phyloP scores from a whole-genome alignment of 2,329 filamentous ascomycete species.

The Dryadomyces quercivorus region DNA sequence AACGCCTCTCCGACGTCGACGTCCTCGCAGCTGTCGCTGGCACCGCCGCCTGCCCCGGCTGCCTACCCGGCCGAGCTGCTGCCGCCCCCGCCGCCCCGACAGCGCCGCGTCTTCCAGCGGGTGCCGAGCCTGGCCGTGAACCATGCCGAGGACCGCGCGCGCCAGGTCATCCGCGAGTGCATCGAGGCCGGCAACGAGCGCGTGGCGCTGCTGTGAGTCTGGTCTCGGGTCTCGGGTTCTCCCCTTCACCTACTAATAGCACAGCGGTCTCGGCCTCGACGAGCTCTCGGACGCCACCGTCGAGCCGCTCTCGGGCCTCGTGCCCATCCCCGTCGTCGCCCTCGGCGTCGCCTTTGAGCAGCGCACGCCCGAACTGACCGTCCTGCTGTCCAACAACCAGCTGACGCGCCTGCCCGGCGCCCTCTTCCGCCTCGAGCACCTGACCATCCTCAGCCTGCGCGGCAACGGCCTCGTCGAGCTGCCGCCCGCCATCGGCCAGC shows the following conservation, averaged over 20 bases:
- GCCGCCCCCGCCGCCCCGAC: slow-evolving; percentile 23
- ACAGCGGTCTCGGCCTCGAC: slow-evolving; percentile 33
- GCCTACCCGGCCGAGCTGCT: slow-evolving; percentile 6
- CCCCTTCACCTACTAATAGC: not conserved
- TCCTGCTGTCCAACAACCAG: slow-evolving; percentile 49
- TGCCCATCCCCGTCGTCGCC: slow-evolving; percentile 39
- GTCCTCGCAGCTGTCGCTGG: slow-evolving; percentile 52
- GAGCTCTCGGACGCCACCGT: slow-evolving; percentile 44
- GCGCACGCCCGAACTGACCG: slow-evolving; percentile 43
- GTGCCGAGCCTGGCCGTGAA: slow-evolving; percentile 16
- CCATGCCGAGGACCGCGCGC: slow-evolving; percentile 32
- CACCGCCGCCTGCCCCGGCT: slow-evolving; percentile 30
- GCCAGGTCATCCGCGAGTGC: slow-evolving; percentile 34
- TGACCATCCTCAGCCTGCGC: slow-evolving; percentile 55
- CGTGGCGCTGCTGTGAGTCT: slow-evolving; percentile 24
- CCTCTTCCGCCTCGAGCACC: slow-evolving; percentile 47
- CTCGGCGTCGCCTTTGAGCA: slow-evolving; percentile 47
- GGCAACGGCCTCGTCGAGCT: slow-evolving; percentile 50
- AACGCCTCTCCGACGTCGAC: slow-evolving; percentile 20
- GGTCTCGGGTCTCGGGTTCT: too few relatives aligned
- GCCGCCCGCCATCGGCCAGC: slow-evolving; percentile 43
- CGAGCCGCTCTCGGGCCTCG: slow-evolving; percentile 40
- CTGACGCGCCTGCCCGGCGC: slow-evolving; percentile 44
- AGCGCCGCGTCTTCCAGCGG: slow-evolving; percentile 15
- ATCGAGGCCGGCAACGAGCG: slow-evolving; percentile 46